Base-by-base conservation (phyloP, 352 stramenopile species). In the Thraustotheca clavata region DNA sequence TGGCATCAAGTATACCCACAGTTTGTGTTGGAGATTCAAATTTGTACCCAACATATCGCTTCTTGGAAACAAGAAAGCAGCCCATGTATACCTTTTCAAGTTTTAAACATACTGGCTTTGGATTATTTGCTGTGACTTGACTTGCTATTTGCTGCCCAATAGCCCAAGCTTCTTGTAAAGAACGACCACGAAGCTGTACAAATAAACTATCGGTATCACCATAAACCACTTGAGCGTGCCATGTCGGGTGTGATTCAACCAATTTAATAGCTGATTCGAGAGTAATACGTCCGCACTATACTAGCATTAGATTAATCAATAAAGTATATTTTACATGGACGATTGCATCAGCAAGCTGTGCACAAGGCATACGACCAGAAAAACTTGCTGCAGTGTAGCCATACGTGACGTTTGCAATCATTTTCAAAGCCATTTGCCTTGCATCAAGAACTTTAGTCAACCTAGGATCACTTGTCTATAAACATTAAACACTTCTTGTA, bases 341-440 rank as follows among this genome's bases (percentile, higher is more conserved):
- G 69, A 99, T 99, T 1, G 96, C 86, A 76, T 99, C 97, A 8
- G 97, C 97, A 9, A 99, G 78, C 72, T 98, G 87, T 35, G 89
- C 83, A 66, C 91, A 97, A 5, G 94, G 95, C 84, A 98, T 99
- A 18, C 97, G 77, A 1, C 97, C 97, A 34, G 88, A 98, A 75
- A 99, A 99, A 0, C 95, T 97, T 18, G 97, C 97, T 1, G 92
- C 94, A 4, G 96, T 99, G 79, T 99, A 99, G 5, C 92, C 96
- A 73, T 99, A 99, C 16, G 96, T 99, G 27, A 99, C 97, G 75
- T 99, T 99, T 4, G 97, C 94, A 46, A 99, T 94, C 83, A 99
- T 96, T 75, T 99, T 99, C 16, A 99, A 76, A 24, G 97, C 96
- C 14, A 99, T 72, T 61, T 95, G 83, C 4, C 84, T 77, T 20